Base-by-base conservation (phyloP, 1,284 basidiomycete species). In the Marasmius sp. region DNA sequence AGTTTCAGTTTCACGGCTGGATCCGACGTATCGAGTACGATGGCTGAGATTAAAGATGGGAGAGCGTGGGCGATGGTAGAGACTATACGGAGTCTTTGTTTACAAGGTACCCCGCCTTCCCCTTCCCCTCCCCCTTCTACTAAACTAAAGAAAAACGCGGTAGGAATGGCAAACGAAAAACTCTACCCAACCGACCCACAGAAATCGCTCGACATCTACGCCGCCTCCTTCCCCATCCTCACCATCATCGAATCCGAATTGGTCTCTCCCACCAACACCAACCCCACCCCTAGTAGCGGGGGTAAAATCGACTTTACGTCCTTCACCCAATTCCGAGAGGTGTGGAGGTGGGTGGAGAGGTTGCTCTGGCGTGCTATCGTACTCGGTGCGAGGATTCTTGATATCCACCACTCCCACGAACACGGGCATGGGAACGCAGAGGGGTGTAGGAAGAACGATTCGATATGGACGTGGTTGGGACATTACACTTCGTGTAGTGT, bases 271-370 rank as follows among this genome's bases (percentile, higher is more conserved):
- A 52, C 73, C 27, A 27, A 27, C 27, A 27, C 2, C 27, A 27
- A 27, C 27, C 27, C 27, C 2, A 27, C 10, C 68, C 75, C 27
- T n/a, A n/a, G 69, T 75, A 20, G 68, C 75, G 59, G 75, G 6
- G 77, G 78, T 6, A 77, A 77, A 61, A 61, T 77, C 39, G 75
- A 80, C 65, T 74, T 77, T 58, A 75, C 79, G 9, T 79, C 85
- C 2, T 93, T 93, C 69, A 72, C 77, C 5, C 81, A 80, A 49
- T 85, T 88, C 53, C 84, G 86, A 27, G 91, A 93, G 66, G 78
- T 92, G 8, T 93, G 91, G 91, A 79, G 90, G 61, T 93, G 91
- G 91, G 79, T 81, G 2, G 91, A 93, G 68, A 79, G 85, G 37
- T 76, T 91, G 33, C 74, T 92, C n/a, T 89, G 89, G 78, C 81